A percentile compares a stretch with the other conserved stretches of the same genome.
These are phyloP conservation scores for Aspergillus flavus DNA, from an alignment of 2,329 filamentous ascomycete genomes.

Conservation along the genomic window DNA sequence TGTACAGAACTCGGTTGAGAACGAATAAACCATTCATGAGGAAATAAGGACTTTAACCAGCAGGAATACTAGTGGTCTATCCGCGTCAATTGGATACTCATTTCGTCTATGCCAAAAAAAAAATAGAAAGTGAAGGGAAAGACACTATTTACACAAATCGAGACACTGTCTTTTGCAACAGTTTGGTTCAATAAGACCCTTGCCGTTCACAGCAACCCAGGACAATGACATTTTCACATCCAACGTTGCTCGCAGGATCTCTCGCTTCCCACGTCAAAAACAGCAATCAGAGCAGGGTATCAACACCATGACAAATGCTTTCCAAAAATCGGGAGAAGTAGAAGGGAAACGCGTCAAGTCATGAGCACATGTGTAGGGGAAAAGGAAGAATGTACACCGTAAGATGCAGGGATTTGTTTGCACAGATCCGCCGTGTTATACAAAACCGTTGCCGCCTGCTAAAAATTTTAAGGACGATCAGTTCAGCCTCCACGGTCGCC, in stretches of 20 bases:
- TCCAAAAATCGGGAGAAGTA: slow-evolving; percentile 21
- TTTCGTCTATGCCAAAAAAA: slow-evolving; percentile 34
- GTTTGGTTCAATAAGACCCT: slow-evolving; percentile 2
- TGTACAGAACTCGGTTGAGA: not conserved
- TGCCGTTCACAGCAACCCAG: slow-evolving; percentile 9
- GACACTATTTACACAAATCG: slow-evolving; percentile 25
- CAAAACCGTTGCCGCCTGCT: slow-evolving; percentile 16
- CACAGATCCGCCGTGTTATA: slow-evolving; percentile 22
- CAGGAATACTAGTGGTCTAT: slow-evolving; percentile 11
- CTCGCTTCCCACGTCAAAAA: slow-evolving; percentile 22
- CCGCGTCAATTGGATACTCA: slow-evolving; percentile 18
- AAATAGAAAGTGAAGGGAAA: slow-evolving; percentile 25
- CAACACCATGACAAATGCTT: slow-evolving; percentile 48
- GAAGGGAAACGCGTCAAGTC: slow-evolving; percentile 34
- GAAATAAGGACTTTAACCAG: not conserved
- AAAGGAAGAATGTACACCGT: slow-evolving; percentile 28
- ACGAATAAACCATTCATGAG: not conserved
- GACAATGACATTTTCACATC: slow-evolving; percentile 12
- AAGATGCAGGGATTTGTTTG: slow-evolving; percentile 20
- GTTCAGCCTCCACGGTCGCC: slow-evolving; percentile 1
- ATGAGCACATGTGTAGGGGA: slow-evolving; percentile 33
- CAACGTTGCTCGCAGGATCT: slow-evolving; percentile 13
- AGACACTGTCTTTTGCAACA: slow-evolving; percentile 10
- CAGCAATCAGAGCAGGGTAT: slow-evolving; percentile 43
- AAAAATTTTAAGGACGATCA: slow-evolving; percentile 1